A percentile compares a stretch with the other conserved stretches of the same genome.
Conservation (phyloP, 352 stramenopile species). For the Pythium phragmitis region DNA sequence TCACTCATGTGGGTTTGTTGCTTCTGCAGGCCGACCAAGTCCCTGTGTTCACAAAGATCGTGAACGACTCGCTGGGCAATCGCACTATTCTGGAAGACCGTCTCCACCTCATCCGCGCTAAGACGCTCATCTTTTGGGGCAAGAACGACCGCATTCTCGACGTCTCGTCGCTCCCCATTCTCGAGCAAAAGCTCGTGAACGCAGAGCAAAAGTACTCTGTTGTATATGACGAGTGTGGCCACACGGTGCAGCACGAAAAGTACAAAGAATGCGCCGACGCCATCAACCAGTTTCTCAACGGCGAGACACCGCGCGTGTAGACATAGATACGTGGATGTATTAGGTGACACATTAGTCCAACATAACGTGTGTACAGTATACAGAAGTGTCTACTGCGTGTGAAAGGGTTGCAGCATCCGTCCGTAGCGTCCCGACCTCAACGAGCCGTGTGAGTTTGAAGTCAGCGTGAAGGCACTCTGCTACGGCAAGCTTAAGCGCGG, state of each 20-base stretch:
- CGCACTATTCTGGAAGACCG: constrained; percentile 62
- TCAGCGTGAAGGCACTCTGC: neutral
- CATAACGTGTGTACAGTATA: neutral
- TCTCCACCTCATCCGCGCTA: constrained; percentile 50
- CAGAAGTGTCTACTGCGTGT: no score
- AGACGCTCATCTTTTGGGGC: constrained; percentile 70
- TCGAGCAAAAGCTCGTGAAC: constrained; percentile 46
- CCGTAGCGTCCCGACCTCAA: no score
- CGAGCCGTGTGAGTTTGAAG: neutral
- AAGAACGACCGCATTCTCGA: constrained; percentile 70
- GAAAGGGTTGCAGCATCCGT: no score
- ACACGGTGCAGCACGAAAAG: constrained; percentile 72
- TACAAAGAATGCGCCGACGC: constrained; percentile 48
- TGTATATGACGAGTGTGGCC: constrained; percentile 62
- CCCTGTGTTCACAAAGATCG: constrained; percentile 60
- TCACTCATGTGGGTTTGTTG: neutral
- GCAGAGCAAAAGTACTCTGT: constrained; percentile 39
- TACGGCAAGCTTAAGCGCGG: neutral
- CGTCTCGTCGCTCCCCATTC: constrained; percentile 60
- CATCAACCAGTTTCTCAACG: constrained; percentile 61
- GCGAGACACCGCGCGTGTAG: constrained; percentile 6
- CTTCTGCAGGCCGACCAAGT: constrained; percentile 37
- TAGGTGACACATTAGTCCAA: no score
- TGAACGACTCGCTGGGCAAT: constrained; percentile 49
- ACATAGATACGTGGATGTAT: neutral